These are phyloP conservation scores for Lentinus tigrinus DNA, from an alignment of 768 basidiomycete genomes.

Conservation along the genomic window DNA sequence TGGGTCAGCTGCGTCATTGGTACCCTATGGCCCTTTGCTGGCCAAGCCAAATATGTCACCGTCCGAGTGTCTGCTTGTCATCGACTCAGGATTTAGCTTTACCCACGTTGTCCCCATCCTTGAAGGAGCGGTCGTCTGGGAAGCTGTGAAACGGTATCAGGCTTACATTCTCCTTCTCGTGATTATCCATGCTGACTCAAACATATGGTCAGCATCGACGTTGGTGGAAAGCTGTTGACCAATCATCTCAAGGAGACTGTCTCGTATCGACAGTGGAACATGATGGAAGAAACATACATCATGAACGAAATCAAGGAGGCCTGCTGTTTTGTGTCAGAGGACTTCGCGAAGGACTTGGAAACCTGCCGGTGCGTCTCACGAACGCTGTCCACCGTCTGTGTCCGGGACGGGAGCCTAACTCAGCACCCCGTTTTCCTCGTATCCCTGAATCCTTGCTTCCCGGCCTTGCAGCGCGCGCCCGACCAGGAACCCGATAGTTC, in stretches of 20 bases:
- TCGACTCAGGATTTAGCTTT: slow-evolving; percentile 93
- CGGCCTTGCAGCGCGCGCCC: slow-evolving; percentile 45
- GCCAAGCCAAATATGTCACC: slow-evolving; percentile 42
- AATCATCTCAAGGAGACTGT: slow-evolving; percentile 94
- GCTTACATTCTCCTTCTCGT: not conserved
- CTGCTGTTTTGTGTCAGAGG: slow-evolving; percentile 81
- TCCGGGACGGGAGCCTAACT: not conserved
- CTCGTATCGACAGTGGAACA: slow-evolving; percentile 96
- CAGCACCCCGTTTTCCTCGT: not conserved
- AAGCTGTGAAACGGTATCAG: slow-evolving; percentile 74
- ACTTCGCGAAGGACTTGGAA: slow-evolving; percentile 75
- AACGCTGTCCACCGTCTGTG: not conserved
- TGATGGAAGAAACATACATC: slow-evolving; percentile 96
- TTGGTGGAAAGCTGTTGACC: slow-evolving; percentile 93
- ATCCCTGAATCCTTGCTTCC: not conserved
- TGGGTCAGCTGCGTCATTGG: slow-evolving; percentile 68
- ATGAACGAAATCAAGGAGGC: slow-evolving; percentile 91
- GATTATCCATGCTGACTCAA: not conserved
- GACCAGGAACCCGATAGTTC: slow-evolving; percentile 66
- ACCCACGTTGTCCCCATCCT: slow-evolving; percentile 89
- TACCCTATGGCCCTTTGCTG: slow-evolving; percentile 77
- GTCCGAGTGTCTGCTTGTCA: slow-evolving; percentile 78
- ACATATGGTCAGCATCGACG: slow-evolving; percentile 66
- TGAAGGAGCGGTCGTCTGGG: slow-evolving; percentile 71
- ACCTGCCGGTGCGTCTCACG: slow-evolving; percentile 62